These are phyloP conservation scores for Linnemannia elongata DNA, from an alignment of 192 early-diverging fungal species.

Conservation along the genomic window DNA sequence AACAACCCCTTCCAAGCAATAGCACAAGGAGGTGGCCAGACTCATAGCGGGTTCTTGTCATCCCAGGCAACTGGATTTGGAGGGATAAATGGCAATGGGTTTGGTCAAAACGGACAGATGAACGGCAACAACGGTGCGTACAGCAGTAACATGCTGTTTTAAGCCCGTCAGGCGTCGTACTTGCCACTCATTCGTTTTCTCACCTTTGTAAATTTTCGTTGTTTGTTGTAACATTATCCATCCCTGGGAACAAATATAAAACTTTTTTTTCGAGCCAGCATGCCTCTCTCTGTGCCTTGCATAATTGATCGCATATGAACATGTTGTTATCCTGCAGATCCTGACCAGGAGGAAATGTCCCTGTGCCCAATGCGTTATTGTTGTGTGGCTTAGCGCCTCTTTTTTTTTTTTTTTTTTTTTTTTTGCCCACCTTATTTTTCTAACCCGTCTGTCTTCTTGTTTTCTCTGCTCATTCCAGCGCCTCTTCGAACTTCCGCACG, in stretches of 20 bases:
- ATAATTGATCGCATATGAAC: neutral
- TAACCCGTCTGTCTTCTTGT: neutral
- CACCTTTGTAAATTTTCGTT: neutral
- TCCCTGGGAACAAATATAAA: neutral
- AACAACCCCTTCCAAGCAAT: conserved; percentile 49
- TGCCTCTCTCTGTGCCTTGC: neutral
- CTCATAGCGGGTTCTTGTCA: conserved; percentile 22
- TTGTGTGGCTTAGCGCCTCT: conserved; percentile 13
- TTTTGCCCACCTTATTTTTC: neutral
- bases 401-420: conserved; percentile 39
- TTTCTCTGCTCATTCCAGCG: neutral
- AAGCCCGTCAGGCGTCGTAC: neutral
- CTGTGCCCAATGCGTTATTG: conserved; percentile 1
- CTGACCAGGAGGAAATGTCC: neutral
- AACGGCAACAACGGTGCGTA: conserved; percentile 22
- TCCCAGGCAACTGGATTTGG: conserved; percentile 47
- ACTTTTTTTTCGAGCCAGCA: neutral
- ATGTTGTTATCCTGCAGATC: neutral
- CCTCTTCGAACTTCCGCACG: conserved; percentile 4
- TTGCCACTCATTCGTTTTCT: neutral
- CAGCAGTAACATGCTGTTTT: conserved; percentile 44
- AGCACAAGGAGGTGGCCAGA: neutral
- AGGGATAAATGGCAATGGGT: conserved; percentile 4
- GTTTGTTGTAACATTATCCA: conserved; percentile 1
- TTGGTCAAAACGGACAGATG: neutral